Conservation (phyloP, 257 asterid genomes). For the Penstemon eatonii region DNA sequence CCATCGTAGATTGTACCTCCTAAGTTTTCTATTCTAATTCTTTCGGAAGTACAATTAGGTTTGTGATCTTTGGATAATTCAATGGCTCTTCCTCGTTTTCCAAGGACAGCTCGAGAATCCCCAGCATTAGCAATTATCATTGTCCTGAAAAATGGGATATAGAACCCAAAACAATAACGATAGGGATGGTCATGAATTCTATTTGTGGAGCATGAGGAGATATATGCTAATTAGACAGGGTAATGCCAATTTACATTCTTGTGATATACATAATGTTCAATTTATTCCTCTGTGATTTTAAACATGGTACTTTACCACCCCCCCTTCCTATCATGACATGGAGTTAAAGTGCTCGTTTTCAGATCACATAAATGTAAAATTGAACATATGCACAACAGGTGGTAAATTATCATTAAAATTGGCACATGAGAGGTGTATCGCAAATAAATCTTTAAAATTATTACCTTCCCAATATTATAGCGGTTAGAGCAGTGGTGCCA, state of each 20-base stretch:
- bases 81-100: constrained; percentile 78
- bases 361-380: no score
- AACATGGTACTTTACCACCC: background rate
- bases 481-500: constrained; percentile 75
- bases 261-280: background rate
- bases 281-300: background rate
- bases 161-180: no score
- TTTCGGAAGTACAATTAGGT: constrained; percentile 72
- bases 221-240: no score
- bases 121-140: constrained; percentile 82
- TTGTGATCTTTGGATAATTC: constrained; percentile 84
- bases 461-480: constrained; percentile 77
- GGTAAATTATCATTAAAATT: no score
- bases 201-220: background rate
- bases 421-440: no score
- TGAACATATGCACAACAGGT: no score
- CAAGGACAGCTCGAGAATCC: constrained; percentile 85
- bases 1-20: constrained; percentile 84
- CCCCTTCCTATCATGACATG: no score
- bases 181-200: background rate
- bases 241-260: background rate
- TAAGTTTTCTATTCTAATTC: constrained; percentile 65
- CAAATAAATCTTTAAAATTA: background rate
- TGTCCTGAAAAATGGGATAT: constrained; percentile 40
- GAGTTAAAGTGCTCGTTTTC: no score